Conservation (phyloP, 2,329 filamentous ascomycete species). For the Aspergillus hortae region DNA sequence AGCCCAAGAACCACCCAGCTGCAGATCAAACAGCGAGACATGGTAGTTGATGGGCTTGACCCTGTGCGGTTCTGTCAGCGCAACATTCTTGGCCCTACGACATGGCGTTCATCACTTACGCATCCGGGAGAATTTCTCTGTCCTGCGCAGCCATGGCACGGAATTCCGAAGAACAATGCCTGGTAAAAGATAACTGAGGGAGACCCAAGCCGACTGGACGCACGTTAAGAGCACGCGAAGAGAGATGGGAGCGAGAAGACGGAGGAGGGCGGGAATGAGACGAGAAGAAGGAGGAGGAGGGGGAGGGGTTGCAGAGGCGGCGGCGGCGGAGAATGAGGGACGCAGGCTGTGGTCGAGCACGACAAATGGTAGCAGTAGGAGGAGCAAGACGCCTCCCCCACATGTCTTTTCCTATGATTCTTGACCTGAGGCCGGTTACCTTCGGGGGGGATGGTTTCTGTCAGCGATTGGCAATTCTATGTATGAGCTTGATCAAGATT, state of each 20-base stretch:
- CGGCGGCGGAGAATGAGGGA: constrained; percentile 9
- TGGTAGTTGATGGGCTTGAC: constrained; percentile 84
- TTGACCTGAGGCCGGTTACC: constrained; percentile 18
- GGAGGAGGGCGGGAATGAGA: constrained; percentile 15
- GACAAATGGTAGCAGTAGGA: constrained; percentile 18
- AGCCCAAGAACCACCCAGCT: constrained; percentile 67
- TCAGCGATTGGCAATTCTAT: neutral
- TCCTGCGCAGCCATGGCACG: constrained; percentile 43
- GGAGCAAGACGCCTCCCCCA: constrained; percentile 33
- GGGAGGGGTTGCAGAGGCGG: constrained; percentile 17
- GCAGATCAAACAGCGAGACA: constrained; percentile 75
- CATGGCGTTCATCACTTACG: constrained; percentile 27
- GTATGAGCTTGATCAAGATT: neutral
- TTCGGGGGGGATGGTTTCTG: constrained; percentile 8
- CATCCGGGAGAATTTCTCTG: constrained; percentile 45
- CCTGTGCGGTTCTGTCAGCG: constrained; percentile 33
- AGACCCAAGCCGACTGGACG: constrained; percentile 13
- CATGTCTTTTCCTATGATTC: constrained; percentile 20
- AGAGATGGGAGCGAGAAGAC: constrained; percentile 5
- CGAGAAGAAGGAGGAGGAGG: constrained; percentile 14
- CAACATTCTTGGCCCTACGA: neutral
- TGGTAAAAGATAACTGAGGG: constrained; percentile 18
- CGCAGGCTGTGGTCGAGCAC: neutral
- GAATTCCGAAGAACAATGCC: constrained; percentile 40
- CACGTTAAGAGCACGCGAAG: constrained; percentile 12